Evolutionary conservation across 352 stramenopile genomes (phyloP).

Genomic region (Pythium pyrilobum): DNA sequence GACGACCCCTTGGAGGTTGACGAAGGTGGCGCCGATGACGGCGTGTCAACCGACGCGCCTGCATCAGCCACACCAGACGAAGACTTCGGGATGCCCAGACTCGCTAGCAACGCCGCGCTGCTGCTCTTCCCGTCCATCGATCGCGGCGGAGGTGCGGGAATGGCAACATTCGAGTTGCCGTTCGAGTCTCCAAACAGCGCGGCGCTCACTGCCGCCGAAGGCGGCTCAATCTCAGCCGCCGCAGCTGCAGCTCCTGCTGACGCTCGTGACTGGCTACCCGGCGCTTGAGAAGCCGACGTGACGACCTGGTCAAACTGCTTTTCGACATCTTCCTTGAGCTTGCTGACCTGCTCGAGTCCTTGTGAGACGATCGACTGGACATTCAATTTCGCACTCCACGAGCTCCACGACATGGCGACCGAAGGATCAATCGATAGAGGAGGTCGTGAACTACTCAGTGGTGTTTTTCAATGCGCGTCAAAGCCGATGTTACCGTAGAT

Average conservation of each 20-base stretch:
- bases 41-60: neutral
- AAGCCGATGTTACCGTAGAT: neutral
- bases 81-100: conserved; percentile 1
- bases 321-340: conserved; percentile 81
- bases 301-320: conserved; percentile 86
- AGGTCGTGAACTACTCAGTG: neutral
- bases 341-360: conserved; percentile 76
- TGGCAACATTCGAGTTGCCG: neutral
- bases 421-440: neutral
- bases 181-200: conserved; percentile 8
- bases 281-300: conserved; percentile 13
- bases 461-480: neutral
- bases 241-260: neutral
- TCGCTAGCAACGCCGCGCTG: conserved; percentile 10
- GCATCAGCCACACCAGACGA: neutral
- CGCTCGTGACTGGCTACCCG: conserved; percentile 3
- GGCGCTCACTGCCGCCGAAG: conserved; percentile 12
- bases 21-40: conserved; percentile 11
- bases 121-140: conserved; percentile 16
- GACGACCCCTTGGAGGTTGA: conserved; percentile 1
- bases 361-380: conserved; percentile 81
- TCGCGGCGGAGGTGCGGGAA: conserved; percentile 8
- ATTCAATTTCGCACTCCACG: conserved; percentile 68
- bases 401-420: conserved; percentile 43
- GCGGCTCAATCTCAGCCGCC: neutral